Conservation (phyloP, 2,329 filamentous ascomycete species). For the Penicillium hesseltinei region DNA sequence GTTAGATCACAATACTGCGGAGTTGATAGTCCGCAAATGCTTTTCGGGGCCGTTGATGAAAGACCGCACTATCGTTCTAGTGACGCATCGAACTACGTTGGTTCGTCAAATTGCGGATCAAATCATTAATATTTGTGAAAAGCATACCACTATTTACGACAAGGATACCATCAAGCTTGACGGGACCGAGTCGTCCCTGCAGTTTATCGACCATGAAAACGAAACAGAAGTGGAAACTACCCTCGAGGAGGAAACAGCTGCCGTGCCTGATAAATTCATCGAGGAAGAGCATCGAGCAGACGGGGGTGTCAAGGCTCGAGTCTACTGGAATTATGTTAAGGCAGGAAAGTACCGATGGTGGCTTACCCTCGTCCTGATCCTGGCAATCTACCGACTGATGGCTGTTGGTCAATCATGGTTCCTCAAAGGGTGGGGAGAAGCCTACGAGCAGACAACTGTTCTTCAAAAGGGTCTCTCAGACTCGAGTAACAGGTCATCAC, state of each 20-base stretch:
- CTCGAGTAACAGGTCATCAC: conserved; percentile 9
- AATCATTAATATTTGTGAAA: conserved; percentile 66
- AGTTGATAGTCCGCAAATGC: conserved; percentile 58
- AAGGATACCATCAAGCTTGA: conserved; percentile 48
- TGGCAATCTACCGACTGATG: conserved; percentile 62
- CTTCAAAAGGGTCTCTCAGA: conserved; percentile 17
- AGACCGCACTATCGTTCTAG: conserved; percentile 56
- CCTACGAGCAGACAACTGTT: conserved; percentile 51
- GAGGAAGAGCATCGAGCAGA: conserved; percentile 73
- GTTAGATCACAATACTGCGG: conserved; percentile 63
- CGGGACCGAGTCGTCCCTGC: conserved; percentile 30
- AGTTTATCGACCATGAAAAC: conserved; percentile 12
- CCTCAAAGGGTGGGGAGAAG: conserved; percentile 82
- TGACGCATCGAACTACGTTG: conserved; percentile 67
- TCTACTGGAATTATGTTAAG: conserved; percentile 84
- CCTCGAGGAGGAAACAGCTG: conserved; percentile 49
- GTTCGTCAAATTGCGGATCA: conserved; percentile 71
- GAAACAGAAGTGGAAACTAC: conserved; percentile 29
- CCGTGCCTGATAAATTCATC: conserved; percentile 71
- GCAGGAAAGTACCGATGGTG: conserved; percentile 76
- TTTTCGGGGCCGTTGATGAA: conserved; percentile 56
- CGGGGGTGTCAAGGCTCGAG: conserved; percentile 69
- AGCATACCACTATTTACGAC: conserved; percentile 53
- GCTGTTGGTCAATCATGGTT: conserved; percentile 73
- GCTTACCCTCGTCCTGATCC: conserved; percentile 61